A percentile compares a stretch with the other conserved stretches of the same genome.
phyloP scores from a whole-genome alignment of 129 eudicot species.

The Cynara cardunculus region DNA sequence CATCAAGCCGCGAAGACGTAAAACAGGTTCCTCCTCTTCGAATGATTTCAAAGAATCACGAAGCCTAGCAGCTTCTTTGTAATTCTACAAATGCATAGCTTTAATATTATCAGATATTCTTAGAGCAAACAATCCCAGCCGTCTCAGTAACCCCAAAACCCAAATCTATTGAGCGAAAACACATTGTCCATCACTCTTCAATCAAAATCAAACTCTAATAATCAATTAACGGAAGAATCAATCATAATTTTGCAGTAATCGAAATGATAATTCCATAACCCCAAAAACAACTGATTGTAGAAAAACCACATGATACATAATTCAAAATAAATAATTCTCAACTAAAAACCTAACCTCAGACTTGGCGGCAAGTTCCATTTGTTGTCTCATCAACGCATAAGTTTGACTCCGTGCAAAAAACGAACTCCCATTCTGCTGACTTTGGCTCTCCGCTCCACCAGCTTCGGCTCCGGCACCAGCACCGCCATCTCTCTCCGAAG shows the following conservation, averaged over 20 bases:
- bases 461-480: slow-evolving; percentile 45
- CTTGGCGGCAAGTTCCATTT: slow-evolving; percentile 94
- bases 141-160: not conserved
- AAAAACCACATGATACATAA: not conserved
- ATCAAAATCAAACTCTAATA: not conserved
- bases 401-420: slow-evolving; percentile 62
- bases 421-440: slow-evolving; percentile 38
- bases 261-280: not conserved
- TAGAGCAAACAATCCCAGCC: not conserved
- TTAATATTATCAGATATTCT: not conserved
- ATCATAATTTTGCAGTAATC: slow-evolving; percentile 2
- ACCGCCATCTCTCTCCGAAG: slow-evolving; percentile 41
- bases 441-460: slow-evolving; percentile 44
- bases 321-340: not conserved
- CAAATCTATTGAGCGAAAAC: not conserved
- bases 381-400: slow-evolving; percentile 81
- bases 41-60: slow-evolving; percentile 84
- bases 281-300: not conserved
- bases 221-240: not conserved
- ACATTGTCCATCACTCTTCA: not conserved
- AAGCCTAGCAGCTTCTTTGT: slow-evolving; percentile 89
- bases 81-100: slow-evolving; percentile 45
- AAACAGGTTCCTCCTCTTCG: slow-evolving; percentile 91
- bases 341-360: slow-evolving; percentile 56
- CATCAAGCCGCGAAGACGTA: slow-evolving; percentile 58